Percentiles rank a stretch among this genome's conserved stretches.
These are phyloP conservation scores for Edaphochlamys debaryana DNA, from an alignment of 139 green algal genomes.

Conservation along the genomic window DNA sequence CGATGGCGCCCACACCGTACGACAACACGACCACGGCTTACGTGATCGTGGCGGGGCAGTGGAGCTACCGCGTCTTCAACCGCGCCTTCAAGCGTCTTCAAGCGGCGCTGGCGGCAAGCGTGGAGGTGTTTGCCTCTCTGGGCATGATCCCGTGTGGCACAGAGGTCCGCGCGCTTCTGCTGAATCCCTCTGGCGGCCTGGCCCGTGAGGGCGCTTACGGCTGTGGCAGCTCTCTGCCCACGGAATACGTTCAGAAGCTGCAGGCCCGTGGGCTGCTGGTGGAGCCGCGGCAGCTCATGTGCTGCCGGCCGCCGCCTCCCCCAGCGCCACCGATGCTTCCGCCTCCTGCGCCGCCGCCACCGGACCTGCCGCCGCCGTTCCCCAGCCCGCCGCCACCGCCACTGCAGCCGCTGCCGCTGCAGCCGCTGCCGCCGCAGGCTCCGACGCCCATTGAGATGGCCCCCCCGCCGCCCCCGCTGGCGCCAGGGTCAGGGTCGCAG, in stretches of 20 bases:
- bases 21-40: too few species aligned
- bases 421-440: too few species aligned
- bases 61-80: neutral
- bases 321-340: neutral
- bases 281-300: neutral
- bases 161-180: slow-evolving; percentile 19
- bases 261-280: neutral
- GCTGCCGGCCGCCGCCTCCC: slow-evolving; percentile 28
- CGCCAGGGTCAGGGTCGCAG: too few species aligned
- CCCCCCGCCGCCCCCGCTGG: too few species aligned
- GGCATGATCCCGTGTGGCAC: slow-evolving; percentile 18
- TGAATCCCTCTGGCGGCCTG: neutral
- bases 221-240: neutral
- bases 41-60: neutral
- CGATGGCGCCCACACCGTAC: neutral
- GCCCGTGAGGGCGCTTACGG: slow-evolving; percentile 1
- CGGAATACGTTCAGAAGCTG: neutral
- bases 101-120: neutral
- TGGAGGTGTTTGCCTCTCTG: slow-evolving; percentile 18
- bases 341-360: neutral
- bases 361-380: neutral
- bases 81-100: slow-evolving; percentile 3
- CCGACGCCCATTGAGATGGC: too few species aligned
- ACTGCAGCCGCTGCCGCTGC: too few species aligned
- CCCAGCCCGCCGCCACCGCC: too few species aligned